Evolutionary conservation across 352 stramenopile species (phyloP), one percentile per base, ranked within the genome.

Genomic region (Phytophthora sojae): DNA sequence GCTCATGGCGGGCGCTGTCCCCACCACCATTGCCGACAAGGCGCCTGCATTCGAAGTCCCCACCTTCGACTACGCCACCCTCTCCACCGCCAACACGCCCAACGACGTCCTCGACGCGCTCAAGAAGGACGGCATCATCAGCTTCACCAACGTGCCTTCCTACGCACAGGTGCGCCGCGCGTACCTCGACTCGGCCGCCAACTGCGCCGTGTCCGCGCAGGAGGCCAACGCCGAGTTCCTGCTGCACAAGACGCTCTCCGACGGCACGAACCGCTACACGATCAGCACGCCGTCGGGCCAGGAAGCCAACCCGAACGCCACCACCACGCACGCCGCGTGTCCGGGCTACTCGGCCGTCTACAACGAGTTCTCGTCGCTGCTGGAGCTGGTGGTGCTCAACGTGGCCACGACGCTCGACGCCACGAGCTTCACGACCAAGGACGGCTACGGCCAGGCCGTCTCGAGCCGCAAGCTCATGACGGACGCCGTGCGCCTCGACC

Each of bases 211-310:
- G 23, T 72, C 74, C 8, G 69, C 59, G 17, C 37, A 76, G n/a
- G 37, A 67, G 52, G 58, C 35, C 58, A 65, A 75, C 55, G 64
- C 67, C 49, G 57, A 75, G 39, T 91, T 91, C 57, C 51, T 91
- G 51, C 68, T 85, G 35, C 54, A 79, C 66, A 92, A 92, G 75
- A 83, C 60, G 45, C 71, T 94, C 32, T 66, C 74, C 6, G 87
- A 92, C 59, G 85, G 85, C 54, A 92, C 85, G 7, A 73, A 84
- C 47, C 85, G 85, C 26, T 91, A 86, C 70, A 94, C 87, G 29
- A 90, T 94, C 76, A 89, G 83, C 67, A 85, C 81, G 29, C 63
- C 69, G 29, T 81, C 81, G 11, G 84, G 85, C 12, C 65, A 79
- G 39, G 61, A 80, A 17, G 66, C 84, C 19, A 57, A 84, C 39